Evolutionary conservation across 2,329 filamentous ascomycete genomes (phyloP).

Genomic region (Xylariaceae sp.): DNA sequence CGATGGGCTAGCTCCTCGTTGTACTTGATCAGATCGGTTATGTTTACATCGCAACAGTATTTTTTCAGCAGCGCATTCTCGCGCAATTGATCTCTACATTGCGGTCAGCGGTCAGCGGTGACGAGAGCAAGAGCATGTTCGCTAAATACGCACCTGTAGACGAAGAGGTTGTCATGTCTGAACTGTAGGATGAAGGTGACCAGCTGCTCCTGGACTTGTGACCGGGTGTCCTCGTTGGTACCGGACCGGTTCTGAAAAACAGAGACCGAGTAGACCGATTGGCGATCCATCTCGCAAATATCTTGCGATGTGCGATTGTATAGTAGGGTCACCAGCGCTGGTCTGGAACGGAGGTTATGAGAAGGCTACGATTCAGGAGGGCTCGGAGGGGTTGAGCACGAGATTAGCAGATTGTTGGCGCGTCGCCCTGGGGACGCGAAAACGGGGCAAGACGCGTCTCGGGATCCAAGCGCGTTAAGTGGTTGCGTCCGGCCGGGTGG

Average conservation of each 20-base stretch:
- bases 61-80: constrained; percentile 93
- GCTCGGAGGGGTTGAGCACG: no score
- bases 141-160: constrained; percentile 72
- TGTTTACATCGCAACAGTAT: constrained; percentile 93
- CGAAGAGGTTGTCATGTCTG: constrained; percentile 85
- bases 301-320: no score
- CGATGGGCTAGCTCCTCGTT: constrained; percentile 91
- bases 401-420: no score
- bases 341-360: no score
- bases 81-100: constrained; percentile 75
- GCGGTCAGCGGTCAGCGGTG: constrained; percentile 23
- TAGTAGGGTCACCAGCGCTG: no score
- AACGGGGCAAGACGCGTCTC: no score
- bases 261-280: constrained; percentile 78
- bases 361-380: no score
- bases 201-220: constrained; percentile 69
- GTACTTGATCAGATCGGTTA: constrained; percentile 91
- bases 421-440: no score
- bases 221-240: constrained; percentile 59
- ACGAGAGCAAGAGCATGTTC: no score
- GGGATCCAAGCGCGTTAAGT: no score
- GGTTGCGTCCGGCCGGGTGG: no score
- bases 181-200: constrained; percentile 92
- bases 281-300: constrained; percentile 78
- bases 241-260: constrained; percentile 65